These are phyloP conservation scores for Lactifluus volemus DNA, from an alignment of 768 basidiomycete species.

Conservation along the genomic window DNA sequence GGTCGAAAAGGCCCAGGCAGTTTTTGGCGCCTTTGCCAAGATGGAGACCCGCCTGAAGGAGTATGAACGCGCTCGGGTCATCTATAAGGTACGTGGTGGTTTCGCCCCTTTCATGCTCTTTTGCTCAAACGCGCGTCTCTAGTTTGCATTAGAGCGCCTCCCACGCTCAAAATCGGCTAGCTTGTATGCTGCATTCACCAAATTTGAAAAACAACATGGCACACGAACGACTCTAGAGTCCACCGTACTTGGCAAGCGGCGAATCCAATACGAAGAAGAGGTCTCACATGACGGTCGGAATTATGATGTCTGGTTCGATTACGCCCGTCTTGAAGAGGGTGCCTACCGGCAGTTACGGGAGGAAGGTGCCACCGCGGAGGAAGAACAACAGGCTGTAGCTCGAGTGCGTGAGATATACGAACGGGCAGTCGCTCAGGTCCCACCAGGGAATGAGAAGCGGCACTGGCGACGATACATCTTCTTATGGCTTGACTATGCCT, in stretches of 20 bases:
- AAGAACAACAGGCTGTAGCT: slow-evolving; percentile 49
- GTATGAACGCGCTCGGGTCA: slow-evolving; percentile 91
- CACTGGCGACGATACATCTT: slow-evolving; percentile 89
- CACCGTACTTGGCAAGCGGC: slow-evolving; percentile 94
- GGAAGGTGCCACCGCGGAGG: slow-evolving; percentile 64
- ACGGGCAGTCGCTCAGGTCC: slow-evolving; percentile 89
- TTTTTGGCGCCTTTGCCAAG: slow-evolving; percentile 89
- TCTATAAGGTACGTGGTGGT: slow-evolving; percentile 76
- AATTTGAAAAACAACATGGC: slow-evolving; percentile 98
- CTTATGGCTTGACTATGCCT: slow-evolving; percentile 90
- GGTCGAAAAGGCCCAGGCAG: slow-evolving; percentile 77
- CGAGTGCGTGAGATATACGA: slow-evolving; percentile 93
- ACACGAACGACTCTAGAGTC: slow-evolving; percentile 79
- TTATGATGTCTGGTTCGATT: slow-evolving; percentile 99
- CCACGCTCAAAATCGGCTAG: slow-evolving; percentile 85
- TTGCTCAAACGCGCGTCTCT: neutral
- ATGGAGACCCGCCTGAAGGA: slow-evolving; percentile 97
- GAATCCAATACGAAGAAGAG: slow-evolving; percentile 98
- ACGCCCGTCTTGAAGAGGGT: slow-evolving; percentile 86
- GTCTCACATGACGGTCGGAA: slow-evolving; percentile 83
- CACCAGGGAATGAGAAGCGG: slow-evolving; percentile 88
- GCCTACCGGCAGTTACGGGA: slow-evolving; percentile 68
- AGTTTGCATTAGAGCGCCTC: slow-evolving; percentile 94
- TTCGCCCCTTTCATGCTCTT: neutral
- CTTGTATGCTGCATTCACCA: slow-evolving; percentile 89